Percentiles rank a stretch among this genome's conserved stretches.
Conservation (phyloP, 2,329 filamentous ascomycete genomes). For the Pseudogymnoascus sp. region DNA sequence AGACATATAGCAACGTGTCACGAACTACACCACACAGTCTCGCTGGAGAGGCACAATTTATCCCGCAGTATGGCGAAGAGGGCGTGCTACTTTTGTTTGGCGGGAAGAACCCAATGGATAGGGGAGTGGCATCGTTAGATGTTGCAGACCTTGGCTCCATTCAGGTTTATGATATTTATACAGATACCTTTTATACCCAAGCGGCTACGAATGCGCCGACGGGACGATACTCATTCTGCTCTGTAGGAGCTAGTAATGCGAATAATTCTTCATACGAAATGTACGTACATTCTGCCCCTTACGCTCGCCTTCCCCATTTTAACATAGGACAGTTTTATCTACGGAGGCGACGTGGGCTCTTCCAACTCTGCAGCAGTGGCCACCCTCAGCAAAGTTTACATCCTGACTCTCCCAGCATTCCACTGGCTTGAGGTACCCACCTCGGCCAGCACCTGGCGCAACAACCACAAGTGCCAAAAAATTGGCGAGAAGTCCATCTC, state of each 20-base stretch:
- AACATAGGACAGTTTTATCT: not conserved
- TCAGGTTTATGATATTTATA: constrained; percentile 12
- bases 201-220: constrained; percentile 10
- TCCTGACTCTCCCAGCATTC: not conserved
- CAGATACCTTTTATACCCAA: constrained; percentile 9
- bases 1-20: constrained; percentile 10
- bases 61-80: constrained; percentile 12
- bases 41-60: constrained; percentile 10
- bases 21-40: not conserved
- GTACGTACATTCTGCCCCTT: constrained; percentile 1
- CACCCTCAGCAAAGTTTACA: constrained; percentile 7
- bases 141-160: constrained; percentile 6
- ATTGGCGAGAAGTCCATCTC: not conserved
- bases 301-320: not conserved
- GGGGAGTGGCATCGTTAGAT: not conserved
- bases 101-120: constrained; percentile 5
- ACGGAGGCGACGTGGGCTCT: not conserved
- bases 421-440: not conserved
- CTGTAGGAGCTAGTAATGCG: not conserved
- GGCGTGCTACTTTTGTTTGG: constrained; percentile 14
- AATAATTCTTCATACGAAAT: constrained; percentile 13
- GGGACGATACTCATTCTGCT: constrained; percentile 9
- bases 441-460: not conserved
- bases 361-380: not conserved
- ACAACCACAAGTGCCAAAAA: not conserved